Evolutionary conservation across 805 yeast species (phyloP), one percentile per base, ranked within the genome.

Genomic region (Zygoascus biomembranicola): DNA sequence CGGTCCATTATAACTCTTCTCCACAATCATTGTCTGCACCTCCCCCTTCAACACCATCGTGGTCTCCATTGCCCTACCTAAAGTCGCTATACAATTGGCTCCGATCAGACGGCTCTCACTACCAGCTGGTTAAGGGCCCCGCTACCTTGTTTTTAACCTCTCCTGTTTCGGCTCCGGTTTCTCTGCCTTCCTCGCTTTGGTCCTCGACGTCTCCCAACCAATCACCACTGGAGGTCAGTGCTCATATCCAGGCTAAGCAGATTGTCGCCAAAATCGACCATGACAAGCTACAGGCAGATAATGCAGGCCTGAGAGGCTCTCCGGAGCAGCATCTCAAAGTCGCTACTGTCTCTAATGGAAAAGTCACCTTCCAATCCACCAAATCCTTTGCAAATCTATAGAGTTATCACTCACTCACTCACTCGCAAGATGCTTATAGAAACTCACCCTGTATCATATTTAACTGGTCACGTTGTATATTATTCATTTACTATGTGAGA

Each of bases 281-380:
- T 28, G 28, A 16, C 23, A 49, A 32, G 19, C 41, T 39, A 1
- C 35, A 31, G 19, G 43, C 49, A 1, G 32, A 11, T 14, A 31
- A 54, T 9, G 26, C 56, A 1, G 62, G 62, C 16, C 42, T 59
- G 50, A 14, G 37, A 9, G 59, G 60, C 13, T 19, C 37, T 5
- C 64, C 63, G 8, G 37, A 26, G 3, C 64, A 61, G 18, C 65
- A 62, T 43, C 50, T 66, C 54, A 66, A 66, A 49, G 58, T 65
- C 20, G 69, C 67, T 5, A 60, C 65, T 13, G 62, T 66, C 2
- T 54, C 52, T 14, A 55, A 61, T 43, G 69, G 69, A 14, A 60
- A 61, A 28, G 69, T 66, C 31, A 51, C 52, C 23, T 63, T 66
- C 35, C 55, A 51, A 44, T 55, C 61, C 46, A 64, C 66, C 26